A percentile compares a stretch with the other conserved stretches of the same genome.
These are phyloP conservation scores for Tolypocladium ophioglossoides DNA, from an alignment of 2,329 filamentous ascomycete species.

Conservation along the genomic window DNA sequence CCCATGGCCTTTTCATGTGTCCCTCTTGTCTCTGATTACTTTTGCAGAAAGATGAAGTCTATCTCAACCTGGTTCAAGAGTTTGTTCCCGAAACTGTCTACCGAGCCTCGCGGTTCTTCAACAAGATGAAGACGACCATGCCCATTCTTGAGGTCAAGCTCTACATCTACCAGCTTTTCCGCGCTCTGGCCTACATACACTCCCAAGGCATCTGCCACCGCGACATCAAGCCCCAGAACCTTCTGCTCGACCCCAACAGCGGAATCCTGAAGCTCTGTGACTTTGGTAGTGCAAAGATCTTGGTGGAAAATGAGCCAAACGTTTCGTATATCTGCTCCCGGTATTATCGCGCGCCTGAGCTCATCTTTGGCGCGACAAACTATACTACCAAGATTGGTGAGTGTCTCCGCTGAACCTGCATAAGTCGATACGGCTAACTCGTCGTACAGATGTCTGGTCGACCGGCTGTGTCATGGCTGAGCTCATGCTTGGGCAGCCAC, in stretches of 20 bases:
- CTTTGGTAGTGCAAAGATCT: constrained; percentile 96
- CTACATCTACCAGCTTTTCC: constrained; percentile 99
- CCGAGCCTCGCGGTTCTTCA: constrained; percentile 95
- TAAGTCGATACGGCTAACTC: background rate
- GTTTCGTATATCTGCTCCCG: constrained; percentile 99
- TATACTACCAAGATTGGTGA: constrained; percentile 99
- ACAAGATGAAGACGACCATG: constrained; percentile 99
- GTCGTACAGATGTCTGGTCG: constrained; percentile 85
- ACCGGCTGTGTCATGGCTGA: constrained; percentile 99
- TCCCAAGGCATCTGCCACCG: constrained; percentile 98
- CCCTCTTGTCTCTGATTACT: constrained; percentile 1
- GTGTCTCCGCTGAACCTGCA: constrained; percentile 17
- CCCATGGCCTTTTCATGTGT: background rate
- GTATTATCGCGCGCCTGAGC: constrained; percentile 94
- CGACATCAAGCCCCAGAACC: constrained; percentile 98
- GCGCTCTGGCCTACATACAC: constrained; percentile 96
- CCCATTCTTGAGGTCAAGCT: constrained; percentile 97
- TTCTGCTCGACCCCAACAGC: constrained; percentile 81
- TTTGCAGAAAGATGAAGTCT: constrained; percentile 87
- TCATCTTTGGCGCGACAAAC: constrained; percentile 98
- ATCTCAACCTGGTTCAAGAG: constrained; percentile 95
- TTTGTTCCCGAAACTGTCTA: constrained; percentile 98
- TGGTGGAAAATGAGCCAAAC: constrained; percentile 97
- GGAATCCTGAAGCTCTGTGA: constrained; percentile 96
- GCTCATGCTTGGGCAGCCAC: constrained; percentile 93